Base-by-base conservation (phyloP, 2,329 filamentous ascomycete genomes). In the Sclerotinia spermophila region DNA sequence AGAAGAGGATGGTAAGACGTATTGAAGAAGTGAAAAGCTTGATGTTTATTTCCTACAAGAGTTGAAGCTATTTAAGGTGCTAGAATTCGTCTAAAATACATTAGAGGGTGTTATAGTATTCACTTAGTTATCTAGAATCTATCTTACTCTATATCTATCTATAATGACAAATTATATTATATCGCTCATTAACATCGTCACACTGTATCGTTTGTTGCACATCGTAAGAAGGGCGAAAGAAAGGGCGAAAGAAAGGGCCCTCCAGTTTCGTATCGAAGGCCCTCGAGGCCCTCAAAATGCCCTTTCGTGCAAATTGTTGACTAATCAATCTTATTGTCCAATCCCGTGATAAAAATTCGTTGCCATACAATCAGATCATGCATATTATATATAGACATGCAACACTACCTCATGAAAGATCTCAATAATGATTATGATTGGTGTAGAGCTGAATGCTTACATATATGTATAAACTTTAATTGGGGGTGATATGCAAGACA, bases 201-300 rank as follows among this genome's bases (percentile, higher is more conserved):
- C 8, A 10, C 24, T 65, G 48, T 59, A 69, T 66, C 40, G 40
- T 66, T 69, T 69, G 68, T 69, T 69, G 59, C 68, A 55, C 7
- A 27, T 69, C 58, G 27, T 11, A 64, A 69, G 64, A 64, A 67
- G 65, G 40, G 65, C 53, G 53, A 67, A 59, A 30, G 8, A 38
- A n/a, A 53, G 48, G 48, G 48, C 48, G 48, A 53, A 27, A 53
- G n/a, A 33, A n/a, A 40, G 30, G 58, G 45, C 35, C 67, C 56
- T 62, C 56, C 44, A 55, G 27, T 21, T 45, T 17, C 44, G 10
- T 15, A 5, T n/a, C 6, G 15, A 38, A 19, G 40, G 27, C 40
- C 55, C 7, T 5, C 19, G 30, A n/a, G n/a, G n/a, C n/a, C 48
- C 13, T 30, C 8, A 17, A 8, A 17, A 62, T 21, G 13, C 17